These are phyloP conservation scores for Leccinum variicolor DNA, from an alignment of 768 basidiomycete genomes.

Conservation along the genomic window DNA sequence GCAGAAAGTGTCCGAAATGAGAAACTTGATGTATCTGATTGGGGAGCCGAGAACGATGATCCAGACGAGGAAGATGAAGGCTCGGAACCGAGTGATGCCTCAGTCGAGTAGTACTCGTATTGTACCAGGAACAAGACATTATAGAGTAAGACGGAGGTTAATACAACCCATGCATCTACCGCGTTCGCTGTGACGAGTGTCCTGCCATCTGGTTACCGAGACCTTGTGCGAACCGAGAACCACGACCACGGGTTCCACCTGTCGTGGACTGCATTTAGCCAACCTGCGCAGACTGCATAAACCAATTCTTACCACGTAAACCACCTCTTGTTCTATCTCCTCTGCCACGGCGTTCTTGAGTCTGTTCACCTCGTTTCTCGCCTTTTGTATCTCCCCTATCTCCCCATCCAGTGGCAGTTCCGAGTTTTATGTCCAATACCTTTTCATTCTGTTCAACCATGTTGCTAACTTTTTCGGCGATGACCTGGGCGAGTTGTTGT, in stretches of 20 bases:
- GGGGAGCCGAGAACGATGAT: constrained; percentile 40
- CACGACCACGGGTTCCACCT: constrained; percentile 71
- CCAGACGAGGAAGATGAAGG: constrained; percentile 19
- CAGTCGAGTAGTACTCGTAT: constrained; percentile 1
- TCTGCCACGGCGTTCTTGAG: constrained; percentile 73
- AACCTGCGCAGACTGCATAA: not conserved
- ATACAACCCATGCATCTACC: constrained; percentile 13
- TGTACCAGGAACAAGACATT: constrained; percentile 1
- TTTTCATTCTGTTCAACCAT: constrained; percentile 95
- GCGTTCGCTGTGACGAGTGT: constrained; percentile 19
- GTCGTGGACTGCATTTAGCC: not conserved
- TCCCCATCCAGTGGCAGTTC: constrained; percentile 47
- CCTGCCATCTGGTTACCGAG: constrained; percentile 76
- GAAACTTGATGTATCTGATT: constrained; percentile 54
- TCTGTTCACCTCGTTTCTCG: constrained; percentile 77
- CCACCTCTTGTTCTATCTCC: constrained; percentile 58
- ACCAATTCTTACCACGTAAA: constrained; percentile 46
- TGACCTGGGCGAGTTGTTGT: constrained; percentile 84
- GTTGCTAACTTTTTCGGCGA: constrained; percentile 82
- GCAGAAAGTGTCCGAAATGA: constrained; percentile 55
- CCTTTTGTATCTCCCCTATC: constrained; percentile 60
- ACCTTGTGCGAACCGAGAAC: constrained; percentile 79
- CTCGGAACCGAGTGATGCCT: constrained; percentile 10
- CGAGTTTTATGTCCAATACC: constrained; percentile 78
- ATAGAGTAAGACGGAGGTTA: not conserved